Evolutionary conservation across 73 alveolate genomes (phyloP).

Genomic region (Paramecium bursaria): DNA sequence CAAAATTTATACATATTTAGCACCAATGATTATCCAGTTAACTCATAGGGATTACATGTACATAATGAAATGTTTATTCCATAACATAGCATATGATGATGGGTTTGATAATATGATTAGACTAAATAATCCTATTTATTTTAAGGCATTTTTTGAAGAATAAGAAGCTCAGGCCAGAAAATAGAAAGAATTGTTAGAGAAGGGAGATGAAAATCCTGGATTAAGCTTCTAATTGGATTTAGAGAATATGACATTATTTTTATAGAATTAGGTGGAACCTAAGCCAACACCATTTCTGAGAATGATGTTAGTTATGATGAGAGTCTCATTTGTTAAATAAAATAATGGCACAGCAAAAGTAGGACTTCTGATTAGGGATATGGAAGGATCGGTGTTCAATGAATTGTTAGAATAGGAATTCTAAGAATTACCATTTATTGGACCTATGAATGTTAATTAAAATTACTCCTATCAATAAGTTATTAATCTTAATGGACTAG

Average conservation of each 20-base stretch:
- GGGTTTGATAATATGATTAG: constrained; percentile 66
- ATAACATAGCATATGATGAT: constrained; percentile 70
- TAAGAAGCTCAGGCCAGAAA: neutral
- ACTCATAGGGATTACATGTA: constrained; percentile 62
- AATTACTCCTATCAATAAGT: constrained; percentile 33
- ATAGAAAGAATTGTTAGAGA: neutral
- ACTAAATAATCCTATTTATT: constrained; percentile 10
- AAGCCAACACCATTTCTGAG: constrained; percentile 39
- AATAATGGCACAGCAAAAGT: constrained; percentile 53
- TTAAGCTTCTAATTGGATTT: constrained; percentile 54
- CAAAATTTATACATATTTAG: constrained; percentile 12
- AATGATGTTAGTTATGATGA: constrained; percentile 33
- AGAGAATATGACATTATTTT: constrained; percentile 47
- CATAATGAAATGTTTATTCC: constrained; percentile 67
- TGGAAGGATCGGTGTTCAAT: constrained; percentile 43
- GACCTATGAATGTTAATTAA: constrained; percentile 21
- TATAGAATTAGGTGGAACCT: constrained; percentile 18
- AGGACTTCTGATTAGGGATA: constrained; percentile 13
- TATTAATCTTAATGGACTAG: constrained; percentile 13
- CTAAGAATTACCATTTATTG: constrained; percentile 39
- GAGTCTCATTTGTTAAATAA: constrained; percentile 19
- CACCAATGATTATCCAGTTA: constrained; percentile 60
- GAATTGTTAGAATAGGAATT: neutral
- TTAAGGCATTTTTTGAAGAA: constrained; percentile 38
- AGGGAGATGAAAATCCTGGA: constrained; percentile 13